phyloP scores from a whole-genome alignment of 768 basidiomycete species.

The Suillus subaureus region DNA sequence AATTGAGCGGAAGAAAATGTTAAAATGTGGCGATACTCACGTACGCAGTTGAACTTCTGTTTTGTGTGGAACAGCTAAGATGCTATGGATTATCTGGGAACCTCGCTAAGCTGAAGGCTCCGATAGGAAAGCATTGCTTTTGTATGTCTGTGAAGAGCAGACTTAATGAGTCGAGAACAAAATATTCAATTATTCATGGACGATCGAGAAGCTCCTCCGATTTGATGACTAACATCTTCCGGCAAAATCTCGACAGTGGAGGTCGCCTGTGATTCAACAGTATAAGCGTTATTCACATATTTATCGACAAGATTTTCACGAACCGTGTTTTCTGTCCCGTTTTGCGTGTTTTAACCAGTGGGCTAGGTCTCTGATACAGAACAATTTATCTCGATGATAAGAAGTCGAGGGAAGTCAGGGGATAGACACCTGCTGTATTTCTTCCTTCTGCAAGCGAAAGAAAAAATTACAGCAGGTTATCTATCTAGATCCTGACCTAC shows the following conservation, averaged over 20 bases:
- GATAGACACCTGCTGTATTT: conserved; percentile 29
- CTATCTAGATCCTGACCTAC: conserved; percentile 1
- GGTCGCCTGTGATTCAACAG: conserved; percentile 20
- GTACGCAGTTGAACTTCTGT: conserved; percentile 27
- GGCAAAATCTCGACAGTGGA: conserved; percentile 30
- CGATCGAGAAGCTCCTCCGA: conserved; percentile 30
- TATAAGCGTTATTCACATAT: neutral
- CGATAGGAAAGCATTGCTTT: conserved; percentile 38
- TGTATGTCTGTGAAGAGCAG: conserved; percentile 36
- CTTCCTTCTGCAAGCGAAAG: neutral
- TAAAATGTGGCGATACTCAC: conserved; percentile 9
- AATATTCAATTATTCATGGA: conserved; percentile 14
- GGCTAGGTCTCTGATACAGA: conserved; percentile 41
- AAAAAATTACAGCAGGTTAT: no score
- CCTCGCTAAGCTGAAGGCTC: conserved; percentile 35
- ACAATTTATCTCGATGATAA: conserved; percentile 44
- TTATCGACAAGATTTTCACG: neutral
- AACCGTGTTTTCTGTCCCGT: conserved; percentile 47
- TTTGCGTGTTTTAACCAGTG: conserved; percentile 42
- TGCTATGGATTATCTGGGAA: conserved; percentile 31
- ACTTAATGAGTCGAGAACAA: conserved; percentile 33
- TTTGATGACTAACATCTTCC: conserved; percentile 26
- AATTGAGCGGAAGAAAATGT: neutral
- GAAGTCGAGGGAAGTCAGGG: conserved; percentile 46
- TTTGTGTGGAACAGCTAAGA: conserved; percentile 31